phyloP scores from a whole-genome alignment of 1,139 yeast genomes.

The Hyphopichia fennica region DNA sequence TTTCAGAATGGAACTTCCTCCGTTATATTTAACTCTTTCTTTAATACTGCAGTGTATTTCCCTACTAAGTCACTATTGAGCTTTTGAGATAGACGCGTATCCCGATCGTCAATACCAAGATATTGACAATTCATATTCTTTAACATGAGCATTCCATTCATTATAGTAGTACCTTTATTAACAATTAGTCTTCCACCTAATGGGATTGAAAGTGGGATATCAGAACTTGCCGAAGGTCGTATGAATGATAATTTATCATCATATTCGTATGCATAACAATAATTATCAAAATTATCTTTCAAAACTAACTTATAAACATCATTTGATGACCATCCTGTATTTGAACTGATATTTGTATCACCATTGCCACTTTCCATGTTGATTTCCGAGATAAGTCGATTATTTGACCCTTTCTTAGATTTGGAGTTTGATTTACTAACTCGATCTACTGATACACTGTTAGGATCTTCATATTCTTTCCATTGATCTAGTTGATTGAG shows the following conservation, averaged over 20 bases:
- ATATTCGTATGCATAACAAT: constrained; percentile 40
- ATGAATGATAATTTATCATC: constrained; percentile 37
- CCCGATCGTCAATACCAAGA: constrained; percentile 28
- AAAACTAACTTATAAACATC: constrained; percentile 34
- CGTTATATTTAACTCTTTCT: constrained; percentile 14
- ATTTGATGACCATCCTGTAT: constrained; percentile 6
- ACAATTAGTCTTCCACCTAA: constrained; percentile 40
- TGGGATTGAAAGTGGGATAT: constrained; percentile 34
- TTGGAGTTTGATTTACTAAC: constrained; percentile 17
- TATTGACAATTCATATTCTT: constrained; percentile 32
- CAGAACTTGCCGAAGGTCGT: constrained; percentile 10
- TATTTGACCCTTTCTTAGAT: constrained; percentile 8
- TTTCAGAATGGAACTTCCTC: no score
- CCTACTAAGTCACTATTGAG: constrained; percentile 34
- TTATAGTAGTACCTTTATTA: constrained; percentile 30
- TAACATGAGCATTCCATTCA: constrained; percentile 36
- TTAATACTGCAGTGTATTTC: constrained; percentile 35
- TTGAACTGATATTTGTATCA: not conserved
- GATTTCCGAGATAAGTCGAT: constrained; percentile 27
- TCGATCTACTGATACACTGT: constrained; percentile 40
- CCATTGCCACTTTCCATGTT: constrained; percentile 22
- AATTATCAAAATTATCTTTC: constrained; percentile 31
- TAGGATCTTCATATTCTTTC: constrained; percentile 40
- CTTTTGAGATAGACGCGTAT: constrained; percentile 21
- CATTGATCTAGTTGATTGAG: constrained; percentile 41